Base-by-base conservation (phyloP, 2,329 filamentous ascomycete species). In the Cercospora brassicicola region DNA sequence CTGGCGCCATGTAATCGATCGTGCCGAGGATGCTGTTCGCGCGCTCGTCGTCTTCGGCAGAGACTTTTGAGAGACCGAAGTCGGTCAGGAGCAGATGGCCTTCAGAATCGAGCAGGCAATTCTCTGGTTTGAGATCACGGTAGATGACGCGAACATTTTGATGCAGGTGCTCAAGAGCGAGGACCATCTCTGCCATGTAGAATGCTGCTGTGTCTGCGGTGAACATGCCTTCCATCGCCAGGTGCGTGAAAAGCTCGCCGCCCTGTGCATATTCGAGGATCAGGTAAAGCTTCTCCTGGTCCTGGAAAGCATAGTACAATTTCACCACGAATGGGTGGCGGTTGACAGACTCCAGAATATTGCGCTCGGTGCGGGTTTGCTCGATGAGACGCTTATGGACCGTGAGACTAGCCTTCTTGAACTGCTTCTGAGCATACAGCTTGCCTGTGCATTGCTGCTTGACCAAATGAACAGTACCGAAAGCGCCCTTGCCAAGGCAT, bases 1-100 rank as follows among this genome's bases (percentile, higher is more conserved):
- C 95, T 0, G 95, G 95, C 0, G 95, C 96, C 95, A 99, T 99
- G 85, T 99, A 99, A 79, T 98, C 95, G 67, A 97, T 90, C 0
- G 95, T 99, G 61, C 95, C 95, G 9, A 97, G 88, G 72, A 97
- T 91, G 51, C 93, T 97, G 81, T 93, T 92, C 84, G 94, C 97
- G 33, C 84, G 85, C 10, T 72, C 69, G 71, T 85, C 85, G 65
- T 87, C 86, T 64, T 87, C 90, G 15, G 95, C 86, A 0, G 94
- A 90, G 33, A 98, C 95, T 81, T 99, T 99, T 82, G 92, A 96
- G 18, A 99, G 87, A 4, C 95, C 95, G 78, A 99, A 99, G 80
- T 99, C 96, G 1, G 96, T 98, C 30, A 99, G 86, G 4, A 99
- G 88, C 1, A 99, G 87, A 78, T 99, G 95, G 42, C 95, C 95